Conservation (phyloP, 495 filamentous ascomycete species). For the Saxophila tyrrhenica region DNA sequence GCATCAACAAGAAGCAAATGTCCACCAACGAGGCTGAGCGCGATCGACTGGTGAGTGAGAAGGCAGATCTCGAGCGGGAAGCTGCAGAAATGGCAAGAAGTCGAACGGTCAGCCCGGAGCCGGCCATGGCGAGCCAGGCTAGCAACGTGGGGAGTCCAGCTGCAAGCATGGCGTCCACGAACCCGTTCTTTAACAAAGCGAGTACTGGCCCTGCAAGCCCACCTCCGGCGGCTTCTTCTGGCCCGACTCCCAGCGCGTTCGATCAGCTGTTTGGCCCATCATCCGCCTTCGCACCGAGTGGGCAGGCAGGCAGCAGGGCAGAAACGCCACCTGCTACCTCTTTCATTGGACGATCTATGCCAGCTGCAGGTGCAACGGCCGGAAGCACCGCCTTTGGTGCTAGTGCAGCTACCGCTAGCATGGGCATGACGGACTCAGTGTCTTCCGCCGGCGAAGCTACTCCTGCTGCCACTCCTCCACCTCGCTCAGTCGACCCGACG, state of each 20-base stretch:
- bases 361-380: background rate
- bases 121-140: conserved; percentile 15
- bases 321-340: conserved; percentile 16
- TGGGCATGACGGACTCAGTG: background rate
- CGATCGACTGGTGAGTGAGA: conserved; percentile 71
- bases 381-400: background rate
- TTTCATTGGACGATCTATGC: conserved; percentile 9
- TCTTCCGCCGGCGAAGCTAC: conserved; percentile 16
- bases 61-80: conserved; percentile 55
- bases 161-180: conserved; percentile 53
- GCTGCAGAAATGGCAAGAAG: conserved; percentile 35
- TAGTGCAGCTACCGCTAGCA: background rate
- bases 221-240: background rate
- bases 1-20: conserved; percentile 96
- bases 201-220: conserved; percentile 9
- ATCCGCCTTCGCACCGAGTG: conserved; percentile 11
- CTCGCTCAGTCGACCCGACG: conserved; percentile 3
- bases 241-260: conserved; percentile 15
- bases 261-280: conserved; percentile 17
- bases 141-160: conserved; percentile 50
- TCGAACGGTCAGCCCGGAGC: conserved; percentile 30
- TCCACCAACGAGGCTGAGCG: conserved; percentile 76
- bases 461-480: conserved; percentile 15
- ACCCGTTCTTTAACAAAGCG: conserved; percentile 72
- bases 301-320: conserved; percentile 7